A percentile compares a stretch with the other conserved stretches of the same genome.
These are phyloP conservation scores for Liquidambar formosana DNA, from an alignment of 164 flowering plant genomes.

Conservation along the genomic window DNA sequence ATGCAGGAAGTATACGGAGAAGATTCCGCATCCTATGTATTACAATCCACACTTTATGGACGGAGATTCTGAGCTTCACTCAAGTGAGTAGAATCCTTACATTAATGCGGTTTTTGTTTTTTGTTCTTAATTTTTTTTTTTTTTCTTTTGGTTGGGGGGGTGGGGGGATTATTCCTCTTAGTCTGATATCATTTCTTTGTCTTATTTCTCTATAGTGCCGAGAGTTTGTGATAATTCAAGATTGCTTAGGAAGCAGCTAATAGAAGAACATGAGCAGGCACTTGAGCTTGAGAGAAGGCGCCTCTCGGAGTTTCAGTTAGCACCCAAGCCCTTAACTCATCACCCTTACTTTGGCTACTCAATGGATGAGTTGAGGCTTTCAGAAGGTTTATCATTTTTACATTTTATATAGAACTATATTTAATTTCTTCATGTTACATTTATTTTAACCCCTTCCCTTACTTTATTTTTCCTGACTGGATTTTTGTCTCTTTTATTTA, in stretches of 20 bases:
- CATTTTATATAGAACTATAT: too few species aligned
- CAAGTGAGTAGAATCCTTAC: constrained; percentile 39
- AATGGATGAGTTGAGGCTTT: constrained; percentile 39
- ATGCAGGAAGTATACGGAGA: constrained; percentile 59
- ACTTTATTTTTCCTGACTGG: neutral
- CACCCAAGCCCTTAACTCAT: constrained; percentile 30
- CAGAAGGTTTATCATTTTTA: too few species aligned
- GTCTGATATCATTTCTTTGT: neutral
- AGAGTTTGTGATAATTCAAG: constrained; percentile 48
- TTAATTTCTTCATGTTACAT: neutral
- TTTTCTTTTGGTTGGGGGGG: too few species aligned
- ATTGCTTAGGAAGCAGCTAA: constrained; percentile 46
- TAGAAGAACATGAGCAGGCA: constrained; percentile 65
- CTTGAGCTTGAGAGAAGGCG: constrained; percentile 54
- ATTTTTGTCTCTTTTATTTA: neutral
- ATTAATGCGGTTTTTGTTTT: neutral
- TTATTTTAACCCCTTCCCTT: neutral
- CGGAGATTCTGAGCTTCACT: constrained; percentile 49
- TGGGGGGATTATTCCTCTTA: too few species aligned
- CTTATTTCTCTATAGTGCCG: constrained; percentile 31
- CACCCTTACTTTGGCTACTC: constrained; percentile 42
- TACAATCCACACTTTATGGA: constrained; percentile 41
- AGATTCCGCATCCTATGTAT: constrained; percentile 37
- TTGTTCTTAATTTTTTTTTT: too few species aligned
- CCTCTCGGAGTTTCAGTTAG: constrained; percentile 44